Evolutionary conservation across 345 rosid genomes (phyloP), one percentile per base, ranked within the genome.

Genomic region (Salix purpurea): DNA sequence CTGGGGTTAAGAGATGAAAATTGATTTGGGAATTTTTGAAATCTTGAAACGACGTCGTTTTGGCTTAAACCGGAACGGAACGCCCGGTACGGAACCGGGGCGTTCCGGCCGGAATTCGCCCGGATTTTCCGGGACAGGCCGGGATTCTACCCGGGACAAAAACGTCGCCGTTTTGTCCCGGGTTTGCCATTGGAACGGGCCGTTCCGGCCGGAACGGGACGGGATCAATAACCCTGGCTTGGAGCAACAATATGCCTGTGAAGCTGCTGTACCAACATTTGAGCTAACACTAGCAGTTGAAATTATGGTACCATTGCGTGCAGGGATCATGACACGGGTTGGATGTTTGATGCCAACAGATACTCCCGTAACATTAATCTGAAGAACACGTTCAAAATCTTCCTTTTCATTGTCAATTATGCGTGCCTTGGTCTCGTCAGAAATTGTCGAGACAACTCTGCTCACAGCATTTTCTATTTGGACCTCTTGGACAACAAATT

Each of bases 291-390:
- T 30, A 30, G 32, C 32, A 30, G 3, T 77, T 4, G 84, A 82
- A 30, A 88, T 78, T 21, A 84, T 84, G 80, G 80, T 52, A 30
- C 2, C 89, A 15, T 69, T 69, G 12, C 85, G 83, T 2, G 81
- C 66, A 0, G 87, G 85, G 74, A 86, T 74, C 90, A 86, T 84
- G 68, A 60, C 86, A 34, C 83, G 76, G 1, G 87, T 84, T 0
- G 87, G 83, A 2, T 84, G 89, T 81, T 83, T 88, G 11, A 78
- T 75, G 60, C 89, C 86, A 3, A 88, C 83, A 85, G 84, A 88
- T 19, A 80, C 84, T 1, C 89, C 90, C 0, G 82, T 82, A 3
- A 86, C 80, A 6, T 86, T 84, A 26, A 84, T 67, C 7, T 78
- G 54, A 1, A 84, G 72, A 6, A 88, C 90, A 11, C 82, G 84